Evolutionary conservation across 1,284 basidiomycete species (phyloP), one percentile per base, ranked within the genome.

Genomic region (Austroboletus novae-zelandiae): DNA sequence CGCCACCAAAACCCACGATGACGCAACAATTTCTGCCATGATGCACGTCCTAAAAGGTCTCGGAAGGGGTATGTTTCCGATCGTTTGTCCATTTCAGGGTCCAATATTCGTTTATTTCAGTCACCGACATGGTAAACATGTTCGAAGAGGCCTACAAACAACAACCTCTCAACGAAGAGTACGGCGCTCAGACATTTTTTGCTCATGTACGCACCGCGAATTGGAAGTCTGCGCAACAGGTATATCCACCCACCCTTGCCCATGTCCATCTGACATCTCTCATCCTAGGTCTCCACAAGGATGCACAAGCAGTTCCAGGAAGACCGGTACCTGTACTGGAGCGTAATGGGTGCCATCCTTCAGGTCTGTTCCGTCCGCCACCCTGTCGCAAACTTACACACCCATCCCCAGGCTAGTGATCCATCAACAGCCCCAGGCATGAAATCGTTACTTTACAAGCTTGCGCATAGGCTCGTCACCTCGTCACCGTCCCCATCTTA

Each of bases 321-420:
- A 27, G 86, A 90, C 48, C 77, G 84, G 42, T 93, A 89, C 66
- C 70, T 91, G 39, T 94, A 89, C 67, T 94, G 90, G 91, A 86
- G 79, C 55, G 79, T 90, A 27, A 84, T 90, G 60, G 80, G 86
- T 54, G 82, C 88, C 10, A 75, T 91, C 35, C 79, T 94, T n/a
- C 89, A 89, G 77, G 87, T 85, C 32, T 61, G 47, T 51, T 34
- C 41, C 32, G 13, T 52, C 36, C 14, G 1, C 40, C 48, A 32
- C 18, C 35, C 18, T 32, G 29, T 51, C 48, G 27, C 43, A 42
- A 48, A 17, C 65, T 65, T 42, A 61, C 27, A 30, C 35, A 14
- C 17, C 37, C 40, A 45, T 41, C 50, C 51, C 20, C 41, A 90
- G 86, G 83, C 86, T 18, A 79, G 82, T 59, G 81, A 90, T 63